Evolutionary conservation across 1,139 yeast genomes (phyloP), one percentile per base, ranked within the genome.

Genomic region (Kurtzmaniella quercitrusa): DNA sequence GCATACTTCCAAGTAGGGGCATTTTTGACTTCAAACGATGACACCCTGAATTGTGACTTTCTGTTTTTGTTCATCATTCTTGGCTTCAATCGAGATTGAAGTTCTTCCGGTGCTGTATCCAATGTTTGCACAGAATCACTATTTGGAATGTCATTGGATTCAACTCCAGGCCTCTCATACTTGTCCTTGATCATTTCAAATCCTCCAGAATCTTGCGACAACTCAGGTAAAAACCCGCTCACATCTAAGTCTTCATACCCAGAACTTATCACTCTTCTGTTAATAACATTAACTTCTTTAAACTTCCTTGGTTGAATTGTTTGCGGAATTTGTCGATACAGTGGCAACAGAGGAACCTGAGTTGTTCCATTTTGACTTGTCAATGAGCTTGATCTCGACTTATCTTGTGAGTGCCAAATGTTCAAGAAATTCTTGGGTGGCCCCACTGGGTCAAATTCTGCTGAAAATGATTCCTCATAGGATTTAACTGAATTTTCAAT

Each of bases 131-230:
- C 15, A 12, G 16, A n/a, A 10, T 55, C 51, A 37, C 55, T 49
- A 21, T 48, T 49, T 37, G 61, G 64, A 18, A 62, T 54, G 10
- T 31, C 36, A 15, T 15, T 16, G 6, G 18, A 31, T 46, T 57
- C 38, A 11, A 10, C 19, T 10, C 53, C 46, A 31, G 49, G 53
- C 39, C 51, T 58, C 3, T 60, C 52, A 38, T 56, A 52, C 40
- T 55, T 54, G 12, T 18, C 16, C 15, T 36, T 36, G 12, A 36
- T 18, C 43, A 58, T 59, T 36, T 63, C 75, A 50, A 74, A 68
- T 1, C 75, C 78, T 1, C 75, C 78, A n/a, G 78, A 73, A 49
- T 71, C 77, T 40, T 69, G 68, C 0, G 78, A 70, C 38, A 73
- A 48, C 48, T 74, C 77, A 2, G 79, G 78, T 46, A 73, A 62